phyloP scores from a whole-genome alignment of 2,329 filamentous ascomycete species.

The Colletotrichum chrysophilum region DNA sequence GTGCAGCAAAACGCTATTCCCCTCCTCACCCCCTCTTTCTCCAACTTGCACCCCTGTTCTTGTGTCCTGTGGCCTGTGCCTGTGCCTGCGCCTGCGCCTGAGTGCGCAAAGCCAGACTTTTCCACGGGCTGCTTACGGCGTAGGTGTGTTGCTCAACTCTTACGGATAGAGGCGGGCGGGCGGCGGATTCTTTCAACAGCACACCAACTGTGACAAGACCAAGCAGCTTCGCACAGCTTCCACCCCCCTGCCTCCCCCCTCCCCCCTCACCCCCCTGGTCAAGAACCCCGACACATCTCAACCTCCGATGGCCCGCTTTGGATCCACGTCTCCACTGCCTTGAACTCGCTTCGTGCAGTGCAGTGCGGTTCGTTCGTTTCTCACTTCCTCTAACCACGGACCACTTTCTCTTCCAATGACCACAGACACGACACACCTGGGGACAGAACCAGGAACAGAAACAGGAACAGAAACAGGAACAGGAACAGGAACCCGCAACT shows the following conservation, averaged over 20 bases:
- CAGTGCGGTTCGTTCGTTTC: conserved; percentile 15
- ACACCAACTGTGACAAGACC: neutral
- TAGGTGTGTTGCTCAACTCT: too few relatives aligned
- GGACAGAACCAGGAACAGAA: neutral
- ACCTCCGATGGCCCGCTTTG: conserved; percentile 2
- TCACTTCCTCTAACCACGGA: neutral
- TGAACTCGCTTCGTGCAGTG: conserved; percentile 3
- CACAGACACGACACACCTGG: neutral
- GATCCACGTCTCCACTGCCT: conserved; percentile 2
- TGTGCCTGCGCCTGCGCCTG: too few relatives aligned
- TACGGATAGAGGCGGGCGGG: too few relatives aligned
- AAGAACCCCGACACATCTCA: conserved; percentile 11
- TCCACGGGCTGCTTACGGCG: too few relatives aligned
- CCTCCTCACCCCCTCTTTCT: too few relatives aligned
- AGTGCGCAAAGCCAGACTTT: too few relatives aligned
- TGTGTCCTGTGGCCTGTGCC: too few relatives aligned
- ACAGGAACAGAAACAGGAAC: neutral
- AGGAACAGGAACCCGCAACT: neutral
- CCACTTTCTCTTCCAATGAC: neutral
- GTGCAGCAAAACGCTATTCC: too few relatives aligned
- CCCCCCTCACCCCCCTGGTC: neutral
- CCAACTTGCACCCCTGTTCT: too few relatives aligned
- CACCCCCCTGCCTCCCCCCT: too few relatives aligned
- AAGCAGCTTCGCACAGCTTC: neutral
- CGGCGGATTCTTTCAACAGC: neutral